Evolutionary conservation across 441 rosid genomes (phyloP), one percentile per base, ranked within the genome.

Genomic region (Capsella rubella): DNA sequence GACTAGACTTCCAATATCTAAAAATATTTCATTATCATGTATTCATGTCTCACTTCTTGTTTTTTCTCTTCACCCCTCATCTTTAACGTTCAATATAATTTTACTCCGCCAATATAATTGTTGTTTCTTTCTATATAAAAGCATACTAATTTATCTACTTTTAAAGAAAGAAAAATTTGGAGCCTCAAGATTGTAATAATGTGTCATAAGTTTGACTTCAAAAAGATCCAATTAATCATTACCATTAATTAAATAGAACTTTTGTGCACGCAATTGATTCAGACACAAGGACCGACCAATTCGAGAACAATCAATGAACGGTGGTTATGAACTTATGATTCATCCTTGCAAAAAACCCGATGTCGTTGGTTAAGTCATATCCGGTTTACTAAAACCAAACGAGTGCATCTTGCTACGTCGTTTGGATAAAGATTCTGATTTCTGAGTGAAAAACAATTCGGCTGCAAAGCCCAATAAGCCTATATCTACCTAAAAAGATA

Each of bases 371-470:
- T 37, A 21, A 12, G 2, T 25, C 3, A 12, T 3, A 37, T 31
- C 52, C 53, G 39, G 47, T 46, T 16, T 67, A 79, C 18, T 80
- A 82, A 29, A 85, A 88, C 80, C 59, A 77, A 51, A 78, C 40
- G 9, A 84, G 80, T 9, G 18, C 10, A 3, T 18, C 53, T 18
- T 49, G 0, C 53, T 16, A 35, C 37, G 21, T 80, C 75, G 29
- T 15, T 56, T 56, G 25, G 25, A 21, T 21, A 21, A 21, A 21
- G 25, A 21, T 21, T 21, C 25, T 21, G 25, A 21, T 21, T 21
- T 21, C 25, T 21, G 25, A 73, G 69, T 14, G 73, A 64, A 15
- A 77, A 18, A 5, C 81, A 73, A 64, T 77, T 58, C 1, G 76
- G 74, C 1, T 37, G 50, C 4, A 31, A 82, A 82, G 25, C 10